Evolutionary conservation across 2,329 filamentous ascomycete genomes (phyloP), one percentile per base, ranked within the genome.

Genomic region (Scedosporium boydii): DNA sequence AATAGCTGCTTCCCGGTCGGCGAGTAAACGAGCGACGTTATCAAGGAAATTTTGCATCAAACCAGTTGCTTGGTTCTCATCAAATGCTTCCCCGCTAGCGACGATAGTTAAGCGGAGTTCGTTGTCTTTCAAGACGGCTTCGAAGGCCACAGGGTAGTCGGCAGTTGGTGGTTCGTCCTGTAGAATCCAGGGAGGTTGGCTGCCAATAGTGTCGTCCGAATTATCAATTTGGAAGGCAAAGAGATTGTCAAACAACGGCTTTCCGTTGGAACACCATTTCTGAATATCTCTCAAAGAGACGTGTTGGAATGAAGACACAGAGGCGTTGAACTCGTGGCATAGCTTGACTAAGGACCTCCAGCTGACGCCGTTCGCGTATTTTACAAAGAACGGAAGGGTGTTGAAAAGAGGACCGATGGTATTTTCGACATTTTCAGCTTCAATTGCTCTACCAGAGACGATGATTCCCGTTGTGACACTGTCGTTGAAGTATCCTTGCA

Each of bases 381-480:
- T 70, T 41, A 86, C 74, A 62, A 83, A 80, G 70, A 89, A 91
- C 0, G 93, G 91, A 1, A 97, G 77, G 0, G 92, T 96, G 70
- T 97, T 97, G 80, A 97, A 96, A 21, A 97, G 76, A 0, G 93
- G 93, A 0, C 93, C 93, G 51, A 95, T 82, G 0, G 90, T 83
- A 23, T 79, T 70, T 57, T 92, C 88, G 1, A 87, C 82, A 1
- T 79, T 78, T 6, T 87, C 80, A 12, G 91, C 75, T 53, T 89
- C 83, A 4, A 96, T 82, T 0, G 86, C 83, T 64, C 93, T 82
- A 0, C 93, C 93, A 6, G 92, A 95, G 0, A 90, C 82, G 12
- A 97, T 82, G 21, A 96, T 76, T 0, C 93, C 93, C 14, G 93
- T 77, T 0, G 84, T 83, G 1, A 82, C 74, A 6, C 78, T 73